phyloP scores from a whole-genome alignment of 1,139 yeast species.

The Kazachstania sp. region DNA sequence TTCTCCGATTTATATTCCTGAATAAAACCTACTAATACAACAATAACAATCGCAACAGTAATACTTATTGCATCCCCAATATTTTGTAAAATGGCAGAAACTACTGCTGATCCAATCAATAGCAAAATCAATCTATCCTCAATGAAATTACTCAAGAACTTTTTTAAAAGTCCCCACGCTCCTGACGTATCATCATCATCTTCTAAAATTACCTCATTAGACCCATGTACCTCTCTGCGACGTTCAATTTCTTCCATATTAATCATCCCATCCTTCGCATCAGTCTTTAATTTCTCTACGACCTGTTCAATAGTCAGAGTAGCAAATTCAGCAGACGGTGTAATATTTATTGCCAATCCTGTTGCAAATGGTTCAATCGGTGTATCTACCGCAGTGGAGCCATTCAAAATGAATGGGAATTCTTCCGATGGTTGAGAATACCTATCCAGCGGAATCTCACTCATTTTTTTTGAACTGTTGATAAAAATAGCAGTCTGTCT shows the following conservation, averaged over 20 bases:
- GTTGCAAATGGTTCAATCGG: slow-evolving; percentile 8
- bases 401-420: not conserved
- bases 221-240: slow-evolving; percentile 67
- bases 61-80: slow-evolving; percentile 88
- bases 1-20: slow-evolving; percentile 94
- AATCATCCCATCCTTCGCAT: slow-evolving; percentile 48
- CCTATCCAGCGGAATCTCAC: slow-evolving; percentile 6
- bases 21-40: slow-evolving; percentile 90
- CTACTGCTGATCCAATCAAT: slow-evolving; percentile 76
- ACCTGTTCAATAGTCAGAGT: slow-evolving; percentile 55
- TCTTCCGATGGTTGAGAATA: not conserved
- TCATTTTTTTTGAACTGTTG: not conserved
- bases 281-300: slow-evolving; percentile 52
- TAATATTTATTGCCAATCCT: slow-evolving; percentile 24
- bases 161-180: slow-evolving; percentile 38
- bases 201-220: slow-evolving; percentile 23
- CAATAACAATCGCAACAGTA: slow-evolving; percentile 79
- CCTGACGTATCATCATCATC: slow-evolving; percentile 30
- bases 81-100: slow-evolving; percentile 85
- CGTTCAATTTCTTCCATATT: slow-evolving; percentile 61
- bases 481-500: not conserved
- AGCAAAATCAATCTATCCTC: slow-evolving; percentile 84
- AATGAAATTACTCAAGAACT: slow-evolving; percentile 70
- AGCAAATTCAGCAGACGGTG: slow-evolving; percentile 39
- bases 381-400: not conserved